Base-by-base conservation (phyloP, 176 grass and related monocot species). In the Carex kokanica region DNA sequence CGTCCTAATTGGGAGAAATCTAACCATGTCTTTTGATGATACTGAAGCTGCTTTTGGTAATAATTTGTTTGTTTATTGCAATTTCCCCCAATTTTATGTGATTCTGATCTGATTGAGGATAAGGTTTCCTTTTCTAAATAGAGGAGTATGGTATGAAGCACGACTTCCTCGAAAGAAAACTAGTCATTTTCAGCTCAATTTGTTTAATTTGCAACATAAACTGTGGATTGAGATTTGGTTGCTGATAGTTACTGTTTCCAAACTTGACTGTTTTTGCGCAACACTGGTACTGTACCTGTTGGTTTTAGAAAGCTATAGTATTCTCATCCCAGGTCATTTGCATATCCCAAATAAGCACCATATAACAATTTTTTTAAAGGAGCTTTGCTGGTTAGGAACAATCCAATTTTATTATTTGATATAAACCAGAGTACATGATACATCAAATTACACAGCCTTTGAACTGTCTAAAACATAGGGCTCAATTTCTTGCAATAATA, bases 41-140 rank as follows among this genome's bases (percentile, higher is more conserved):
- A 85, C 87, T 1, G 91, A 97, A 65, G 90, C 93, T 78, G 86
- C 80, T 36, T 97, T 97, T 77, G 90, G 93, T 97, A 78, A 93
- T 88, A 20, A 54, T 52, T 47, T 24, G 20, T 81, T 66, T 18
- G 60, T 23, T 54, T 2, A 31, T 52, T 65, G 60, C 45, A 66
- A 82, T 81, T 81, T 85, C 16, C 52, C 88, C 72, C 23, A 43
- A 18, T 54, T 43, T 66, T 74, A 60, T 53, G 40, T 18, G 47
- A 24, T 71, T 25, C 66, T 49, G 62, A 47, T 82, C 34, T 31
- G 18, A 85, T 85, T 92, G 31, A 73, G 9, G 43, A 81, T 32
- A 4, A 15, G 23, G 53, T 53, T 56, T 56, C 81, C 4, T 53
- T 56, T 56, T 83, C 6, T 71, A 55, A 9, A n/a, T 23, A 69